Evolutionary conservation across 805 yeast species (phyloP), one percentile per base, ranked within the genome.

Genomic region (Nakazawaea laoshanensis): DNA sequence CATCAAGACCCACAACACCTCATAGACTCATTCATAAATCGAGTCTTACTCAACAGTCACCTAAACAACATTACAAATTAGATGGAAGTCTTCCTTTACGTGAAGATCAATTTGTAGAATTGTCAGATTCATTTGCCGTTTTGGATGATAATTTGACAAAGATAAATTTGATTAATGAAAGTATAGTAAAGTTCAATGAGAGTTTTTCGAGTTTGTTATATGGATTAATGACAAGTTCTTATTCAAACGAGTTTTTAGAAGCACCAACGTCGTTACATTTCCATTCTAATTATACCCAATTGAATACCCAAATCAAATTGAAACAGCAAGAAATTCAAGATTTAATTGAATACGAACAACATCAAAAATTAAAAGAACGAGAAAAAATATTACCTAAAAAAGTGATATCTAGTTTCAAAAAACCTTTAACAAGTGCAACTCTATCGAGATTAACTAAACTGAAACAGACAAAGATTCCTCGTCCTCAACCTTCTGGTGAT

Each of bases 161-260:
- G 24, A 41, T 63, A 10, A 52, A 52, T 19, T 49, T 42, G 30
- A 53, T 61, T 14, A 65, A 63, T 44, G 49, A 52, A 16, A 56
- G 62, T 5, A 41, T 63, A 6, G 47, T 52, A 5, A 37, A 42
- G 8, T 62, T 63, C 48, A 64, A 64, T 40, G 70, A 64, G 40
- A 52, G 65, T 2, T 63, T 64, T 43, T 59, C 67, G 6, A 53
- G 63, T 39, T 61, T 64, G 27, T 47, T 63, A 40, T 63, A 62
- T 37, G 70, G 70, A n/a, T 42, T 64, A 32, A 52, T 61, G 23
- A 59, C 63, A 36, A 61, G 66, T 19, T 58, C 62, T 61, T 64
- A 65, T 61, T 63, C 69, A 46, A 58, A 58, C 20, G 65, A 61
- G 42, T 62, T 62, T 41, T 9, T 29, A 11, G 40, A 37, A 16